Evolutionary conservation across 2,329 filamentous ascomycete genomes (phyloP), one percentile per base, ranked within the genome.

Genomic region (Lomentospora prolificans): DNA sequence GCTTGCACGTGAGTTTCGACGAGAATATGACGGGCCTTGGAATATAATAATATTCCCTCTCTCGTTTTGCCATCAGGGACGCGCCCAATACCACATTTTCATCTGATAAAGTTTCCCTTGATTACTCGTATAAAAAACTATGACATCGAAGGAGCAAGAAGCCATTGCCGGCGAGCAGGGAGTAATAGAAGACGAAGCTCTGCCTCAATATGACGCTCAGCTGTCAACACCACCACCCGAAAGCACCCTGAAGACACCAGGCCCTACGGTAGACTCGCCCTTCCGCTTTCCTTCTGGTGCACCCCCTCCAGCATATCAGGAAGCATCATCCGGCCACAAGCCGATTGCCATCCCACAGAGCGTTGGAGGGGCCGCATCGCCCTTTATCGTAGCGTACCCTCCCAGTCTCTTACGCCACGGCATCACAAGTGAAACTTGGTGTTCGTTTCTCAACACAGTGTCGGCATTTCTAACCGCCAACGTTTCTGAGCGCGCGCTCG

Each of bases 401-500:
- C 67, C 68, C 0, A 53, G 63, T 3, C 68, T 77, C 0, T 67
- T 75, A 0, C 58, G 62, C 14, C 65, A 68, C 33, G 75, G 69
- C 41, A 67, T 72, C 57, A 65, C 69, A 0, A 57, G 64, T 5
- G 61, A 65, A n/a, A 64, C 67, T 0, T 72, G 69, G 69, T 51
- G 55, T 7, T 66, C 69, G 0, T 70, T 72, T 14, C 55, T 72
- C 1, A 60, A 66, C 17, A 75, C 74, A 6, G 61, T 75, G 2
- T 77, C 75, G 0, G 74, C 71, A 1, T 77, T 77, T 57, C 66
- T 77, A 4, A 67, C 69, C 0, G 74, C 74, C 52, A 74, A 68
- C 19, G 71, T 76, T 0, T 70, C 72, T 0, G 70, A 73, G 52
- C 69, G 72, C 2, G 74, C 74, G 4, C 57, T 75, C 17, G 67